Evolutionary conservation across 495 filamentous ascomycete genomes (phyloP), one percentile per base, ranked within the genome.

Genomic region (Penicillium angulare): DNA sequence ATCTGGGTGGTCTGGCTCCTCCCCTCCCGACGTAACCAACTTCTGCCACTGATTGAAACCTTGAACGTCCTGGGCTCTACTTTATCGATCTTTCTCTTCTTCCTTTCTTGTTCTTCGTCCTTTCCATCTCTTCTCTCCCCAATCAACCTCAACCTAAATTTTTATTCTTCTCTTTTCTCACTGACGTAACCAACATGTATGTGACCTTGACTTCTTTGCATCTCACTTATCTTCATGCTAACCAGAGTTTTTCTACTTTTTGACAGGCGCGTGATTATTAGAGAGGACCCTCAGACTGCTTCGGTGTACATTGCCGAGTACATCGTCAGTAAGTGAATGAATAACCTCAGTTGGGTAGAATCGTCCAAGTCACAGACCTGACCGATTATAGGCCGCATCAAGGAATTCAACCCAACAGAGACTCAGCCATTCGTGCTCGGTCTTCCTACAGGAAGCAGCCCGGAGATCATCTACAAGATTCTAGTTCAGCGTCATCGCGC

Each of bases 221-320:
- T 45, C 24, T 43, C 15, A 2, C 13, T n/a, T 40, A 21, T 8
- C 27, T 6, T 45, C 17, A 21, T 10, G 39, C 64, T 68, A 61
- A 17, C 42, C 26, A 27, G 13, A 17, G 20, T 10, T 32, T 16
- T 10, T 15, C 4, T 43, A n/a, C n/a, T n/a, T n/a, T 16, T 10
- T 17, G 15, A 16, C 50, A 95, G 89, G 89, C 82, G 89, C 67
- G 84, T 95, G 61, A 90, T 92, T 66, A 89, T 95, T 67, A 78
- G 86, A 64, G 83, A 90, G 63, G 77, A 87, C 57, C 75, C 83
- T 39, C 65, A 74, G 10, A 69, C 76, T 33, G 86, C 85, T 24
- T 88, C 88, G 53, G 71, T 74, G 59, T 91, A 90, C 64, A 85
- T 90, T 53, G 86, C 88, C 43, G 82, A 90, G 61, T 92, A 92